Percentiles rank a stretch among this genome's conserved stretches.
Evolutionary conservation across 495 filamentous ascomycete genomes (phyloP).

Genomic region (Oleoguttula mirabilis): DNA sequence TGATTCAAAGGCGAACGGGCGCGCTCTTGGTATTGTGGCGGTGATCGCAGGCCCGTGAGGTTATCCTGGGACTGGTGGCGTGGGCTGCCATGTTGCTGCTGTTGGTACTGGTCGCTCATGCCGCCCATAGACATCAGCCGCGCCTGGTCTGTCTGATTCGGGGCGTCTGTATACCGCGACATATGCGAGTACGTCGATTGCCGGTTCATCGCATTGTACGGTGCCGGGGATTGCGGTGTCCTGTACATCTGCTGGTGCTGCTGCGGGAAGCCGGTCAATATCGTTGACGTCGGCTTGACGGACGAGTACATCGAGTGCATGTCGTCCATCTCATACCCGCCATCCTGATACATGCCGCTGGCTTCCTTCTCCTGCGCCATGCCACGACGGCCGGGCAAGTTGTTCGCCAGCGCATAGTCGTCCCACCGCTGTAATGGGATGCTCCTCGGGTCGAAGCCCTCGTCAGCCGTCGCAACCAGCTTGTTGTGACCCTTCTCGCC

Average conservation of each 20-base stretch:
- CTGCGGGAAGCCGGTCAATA: slow-evolving; percentile 70
- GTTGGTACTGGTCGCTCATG: slow-evolving; percentile 44
- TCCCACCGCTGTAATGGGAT: slow-evolving; percentile 96
- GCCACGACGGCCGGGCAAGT: slow-evolving; percentile 82
- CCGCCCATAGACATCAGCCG: slow-evolving; percentile 53
- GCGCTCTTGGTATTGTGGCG: slow-evolving; percentile 8
- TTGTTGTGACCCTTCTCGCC: slow-evolving; percentile 86
- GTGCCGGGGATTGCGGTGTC: slow-evolving; percentile 66
- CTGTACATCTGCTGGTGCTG: slow-evolving; percentile 41
- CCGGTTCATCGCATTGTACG: slow-evolving; percentile 35
- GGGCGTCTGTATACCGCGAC: slow-evolving; percentile 29
- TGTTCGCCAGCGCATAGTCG: slow-evolving; percentile 85
- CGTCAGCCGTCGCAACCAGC: slow-evolving; percentile 74
- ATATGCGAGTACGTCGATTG: slow-evolving; percentile 37
- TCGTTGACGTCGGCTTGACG: slow-evolving; percentile 80
- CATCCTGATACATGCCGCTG: slow-evolving; percentile 26
- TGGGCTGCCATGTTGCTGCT: slow-evolving; percentile 27
- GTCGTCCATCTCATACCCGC: slow-evolving; percentile 84
- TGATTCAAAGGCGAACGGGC: slow-evolving; percentile 2
- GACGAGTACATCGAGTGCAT: slow-evolving; percentile 95
- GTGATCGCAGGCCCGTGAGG: slow-evolving; percentile 2
- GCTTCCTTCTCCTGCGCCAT: slow-evolving; percentile 50
- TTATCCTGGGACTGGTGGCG: slow-evolving; percentile 30
- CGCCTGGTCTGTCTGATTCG: slow-evolving; percentile 33
- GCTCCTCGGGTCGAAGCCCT: slow-evolving; percentile 76